A percentile compares a stretch with the other conserved stretches of the same genome.
Evolutionary conservation across 148 eudicot species (phyloP).

Genomic region (Pharnaceum exiguum): DNA sequence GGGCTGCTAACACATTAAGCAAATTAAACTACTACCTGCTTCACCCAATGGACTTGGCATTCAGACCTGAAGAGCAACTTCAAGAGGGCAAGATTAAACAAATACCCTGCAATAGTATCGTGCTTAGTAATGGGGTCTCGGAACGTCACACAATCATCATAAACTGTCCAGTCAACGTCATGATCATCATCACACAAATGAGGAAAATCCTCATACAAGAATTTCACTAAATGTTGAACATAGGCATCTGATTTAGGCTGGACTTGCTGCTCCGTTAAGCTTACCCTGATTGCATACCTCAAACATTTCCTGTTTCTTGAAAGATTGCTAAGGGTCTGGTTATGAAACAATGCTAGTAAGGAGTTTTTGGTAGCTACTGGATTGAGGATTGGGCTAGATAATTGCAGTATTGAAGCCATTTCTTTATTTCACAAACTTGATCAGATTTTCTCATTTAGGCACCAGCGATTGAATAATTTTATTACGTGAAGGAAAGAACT

Average conservation of each 20-base stretch:
- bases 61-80: constrained; percentile 61
- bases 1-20: neutral
- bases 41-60: constrained; percentile 78
- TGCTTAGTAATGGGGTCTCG: constrained; percentile 91
- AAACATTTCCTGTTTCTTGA: neutral
- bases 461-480: too few species aligned
- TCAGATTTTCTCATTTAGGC: too few species aligned
- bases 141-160: constrained; percentile 82
- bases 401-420: too few species aligned
- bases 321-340: constrained; percentile 11
- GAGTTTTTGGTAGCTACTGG: constrained; percentile 13
- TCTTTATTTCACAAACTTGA: too few species aligned
- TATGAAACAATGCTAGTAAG: constrained; percentile 9
- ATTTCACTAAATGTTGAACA: constrained; percentile 41
- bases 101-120: constrained; percentile 65
- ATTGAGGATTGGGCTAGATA: too few species aligned
- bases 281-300: constrained; percentile 34
- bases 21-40: constrained; percentile 42
- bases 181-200: constrained; percentile 92
- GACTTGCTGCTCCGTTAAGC: constrained; percentile 29
- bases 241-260: constrained; percentile 40
- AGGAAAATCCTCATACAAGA: constrained; percentile 78
- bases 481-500: too few species aligned
- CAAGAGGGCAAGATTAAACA: constrained; percentile 70
- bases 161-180: constrained; percentile 82